Evolutionary conservation across 192 early-diverging fungal genomes (phyloP).

Genomic region (Linnemannia exigua): DNA sequence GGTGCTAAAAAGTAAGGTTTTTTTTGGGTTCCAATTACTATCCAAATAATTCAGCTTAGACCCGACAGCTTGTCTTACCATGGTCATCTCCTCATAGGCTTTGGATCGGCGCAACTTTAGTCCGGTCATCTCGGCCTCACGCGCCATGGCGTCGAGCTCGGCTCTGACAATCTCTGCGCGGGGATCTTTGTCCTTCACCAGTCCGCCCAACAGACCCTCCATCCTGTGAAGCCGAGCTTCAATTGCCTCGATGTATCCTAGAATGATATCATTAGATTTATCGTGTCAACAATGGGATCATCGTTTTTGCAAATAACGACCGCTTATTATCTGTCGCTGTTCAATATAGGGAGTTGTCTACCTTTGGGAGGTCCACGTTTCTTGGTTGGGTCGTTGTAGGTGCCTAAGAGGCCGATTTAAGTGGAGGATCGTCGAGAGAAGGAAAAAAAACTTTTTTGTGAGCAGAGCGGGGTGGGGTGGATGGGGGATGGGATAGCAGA

Average conservation of each 20-base stretch:
- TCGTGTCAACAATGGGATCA: neutral
- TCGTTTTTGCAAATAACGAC: slow-evolving; percentile 39
- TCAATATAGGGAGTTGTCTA: neutral
- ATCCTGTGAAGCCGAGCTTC: slow-evolving; percentile 80
- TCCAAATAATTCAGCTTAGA: neutral
- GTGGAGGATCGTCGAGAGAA: neutral
- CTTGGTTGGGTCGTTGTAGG: slow-evolving; percentile 64
- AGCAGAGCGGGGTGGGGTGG: neutral
- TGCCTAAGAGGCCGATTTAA: slow-evolving; percentile 32
- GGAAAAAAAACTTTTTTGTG: neutral
- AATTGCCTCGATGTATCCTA: slow-evolving; percentile 88
- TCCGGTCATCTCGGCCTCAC: slow-evolving; percentile 57
- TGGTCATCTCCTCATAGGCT: slow-evolving; percentile 46
- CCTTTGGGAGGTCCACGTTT: slow-evolving; percentile 69
- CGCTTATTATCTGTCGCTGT: neutral
- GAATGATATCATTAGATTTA: slow-evolving; percentile 26
- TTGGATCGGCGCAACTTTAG: slow-evolving; percentile 53
- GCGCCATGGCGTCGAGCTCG: slow-evolving; percentile 58
- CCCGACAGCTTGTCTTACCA: slow-evolving; percentile 9
- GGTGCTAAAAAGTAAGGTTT: neutral
- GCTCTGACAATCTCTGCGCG: slow-evolving; percentile 58
- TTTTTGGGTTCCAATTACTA: neutral
- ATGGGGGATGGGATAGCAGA: neutral
- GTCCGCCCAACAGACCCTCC: slow-evolving; percentile 73
- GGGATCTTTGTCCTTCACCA: slow-evolving; percentile 67